Conservation (phyloP, 83 land plant genomes). For the Picea abies region DNA sequence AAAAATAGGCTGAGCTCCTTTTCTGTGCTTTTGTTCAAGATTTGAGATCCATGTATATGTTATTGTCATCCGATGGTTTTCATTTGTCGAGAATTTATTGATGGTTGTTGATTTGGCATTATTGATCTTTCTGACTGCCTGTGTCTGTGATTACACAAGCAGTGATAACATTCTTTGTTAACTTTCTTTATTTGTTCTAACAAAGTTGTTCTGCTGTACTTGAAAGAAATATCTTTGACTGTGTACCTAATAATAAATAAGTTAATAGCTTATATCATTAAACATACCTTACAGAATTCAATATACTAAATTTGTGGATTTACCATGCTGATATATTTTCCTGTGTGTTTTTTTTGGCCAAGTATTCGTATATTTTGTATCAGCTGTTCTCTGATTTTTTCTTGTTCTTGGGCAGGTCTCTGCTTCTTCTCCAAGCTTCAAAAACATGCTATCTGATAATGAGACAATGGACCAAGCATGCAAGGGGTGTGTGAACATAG, state of each 20-base stretch:
- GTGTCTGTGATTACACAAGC: neutral
- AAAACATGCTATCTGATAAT: neutral
- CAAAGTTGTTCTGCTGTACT: neutral
- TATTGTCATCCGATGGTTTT: neutral
- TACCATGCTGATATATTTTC: too few species aligned
- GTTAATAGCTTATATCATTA: neutral
- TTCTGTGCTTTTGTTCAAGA: neutral
- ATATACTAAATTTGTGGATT: too few species aligned
- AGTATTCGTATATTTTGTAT: neutral
- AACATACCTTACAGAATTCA: too few species aligned
- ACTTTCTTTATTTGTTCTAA: neutral
- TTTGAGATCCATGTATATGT: conserved; percentile 6
- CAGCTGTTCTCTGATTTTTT: neutral
- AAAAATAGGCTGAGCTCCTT: neutral
- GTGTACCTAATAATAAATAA: neutral
- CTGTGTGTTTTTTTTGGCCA: too few species aligned
- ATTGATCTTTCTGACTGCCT: neutral
- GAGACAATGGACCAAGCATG: neutral
- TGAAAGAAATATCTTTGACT: neutral
- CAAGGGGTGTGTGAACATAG: neutral
- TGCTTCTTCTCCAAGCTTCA: neutral
- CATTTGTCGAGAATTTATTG: neutral
- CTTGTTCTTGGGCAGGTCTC: neutral
- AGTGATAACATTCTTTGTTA: neutral
- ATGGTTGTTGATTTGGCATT: neutral